Percentiles rank a stretch among this genome's conserved stretches.
These are phyloP conservation scores for Lepidium didymum DNA, from an alignment of 345 rosid species.

Conservation along the genomic window DNA sequence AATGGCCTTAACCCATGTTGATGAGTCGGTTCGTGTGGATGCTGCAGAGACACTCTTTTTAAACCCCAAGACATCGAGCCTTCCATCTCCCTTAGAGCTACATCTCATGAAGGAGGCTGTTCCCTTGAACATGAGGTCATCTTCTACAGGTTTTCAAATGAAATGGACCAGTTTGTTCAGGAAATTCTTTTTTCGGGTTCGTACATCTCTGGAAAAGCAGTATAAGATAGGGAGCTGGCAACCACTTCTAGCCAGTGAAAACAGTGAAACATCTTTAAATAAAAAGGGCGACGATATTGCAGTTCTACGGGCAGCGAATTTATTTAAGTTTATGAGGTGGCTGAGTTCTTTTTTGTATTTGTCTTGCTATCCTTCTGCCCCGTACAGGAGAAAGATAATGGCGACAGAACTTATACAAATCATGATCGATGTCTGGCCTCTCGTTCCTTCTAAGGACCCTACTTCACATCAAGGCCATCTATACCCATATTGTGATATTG, in stretches of 20 bases:
- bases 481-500: conserved; percentile 56
- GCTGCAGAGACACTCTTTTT: conserved; percentile 94
- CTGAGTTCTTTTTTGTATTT: conserved; percentile 68
- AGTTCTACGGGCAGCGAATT: conserved; percentile 52
- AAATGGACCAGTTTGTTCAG: conserved; percentile 92
- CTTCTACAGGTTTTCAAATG: conserved; percentile 95
- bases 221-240: conserved; percentile 66
- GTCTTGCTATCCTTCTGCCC: conserved; percentile 95
- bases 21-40: conserved; percentile 88
- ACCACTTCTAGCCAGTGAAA: conserved; percentile 32
- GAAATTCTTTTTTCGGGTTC: conserved; percentile 84
- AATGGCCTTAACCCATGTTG: conserved; percentile 81
- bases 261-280: conserved; percentile 16
- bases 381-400: conserved; percentile 93
- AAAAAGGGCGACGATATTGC: conserved; percentile 31
- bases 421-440: conserved; percentile 81
- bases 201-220: conserved; percentile 88
- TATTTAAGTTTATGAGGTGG: conserved; percentile 88
- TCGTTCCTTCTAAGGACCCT: conserved; percentile 42
- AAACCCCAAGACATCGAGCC: conserved; percentile 81
- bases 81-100: conserved; percentile 84
- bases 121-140: conserved; percentile 94
- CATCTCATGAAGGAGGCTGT: conserved; percentile 67
- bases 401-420: conserved; percentile 80
- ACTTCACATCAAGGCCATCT: conserved; percentile 42